Evolutionary conservation across 2,329 filamentous ascomycete species (phyloP), one percentile per base, ranked within the genome.

Genomic region (Botrytis porri): DNA sequence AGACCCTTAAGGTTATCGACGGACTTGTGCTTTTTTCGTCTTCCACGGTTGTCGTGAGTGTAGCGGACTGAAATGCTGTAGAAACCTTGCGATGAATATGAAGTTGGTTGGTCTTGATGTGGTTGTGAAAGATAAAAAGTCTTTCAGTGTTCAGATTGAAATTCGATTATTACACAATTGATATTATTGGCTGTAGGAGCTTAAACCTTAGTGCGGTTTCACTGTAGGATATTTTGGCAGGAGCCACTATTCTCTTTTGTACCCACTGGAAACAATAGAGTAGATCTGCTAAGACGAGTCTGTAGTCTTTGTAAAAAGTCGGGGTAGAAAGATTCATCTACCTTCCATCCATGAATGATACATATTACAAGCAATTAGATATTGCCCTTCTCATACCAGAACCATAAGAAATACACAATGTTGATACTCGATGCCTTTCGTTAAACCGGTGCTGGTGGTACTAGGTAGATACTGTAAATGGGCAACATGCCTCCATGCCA

Each of bases 101-200:
- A 51, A 25, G 63, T 65, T 22, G 60, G 51, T 29, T 62, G 60
- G 37, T 39, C 60, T 39, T n/a, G 25, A 62, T 62, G 37, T 43
- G 41, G 14, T 65, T 29, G 32, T 57, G 4, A 67, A 29, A 57
- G 65, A 29, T 67, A 41, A 57, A 57, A 67, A 67, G 57, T 48
- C 32, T 10, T 57, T 67, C 14, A 5, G 64, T 22, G 12, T 35
- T 39, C 43, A 39, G 20, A 54, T 54, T 54, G 35, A 67, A 54
- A 54, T 57, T 67, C 48, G 65, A 69, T 69, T 69, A 69, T 69
- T 69, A 69, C 51, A 57, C 48, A 32, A 25, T 41, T 16, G 12
- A 57, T 69, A 32, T 69, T 7, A 69, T 69, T 69, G 65, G 65
- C 29, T 67, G 65, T 54, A 20, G 14, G 35, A 39, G 64, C 37